Conservation (phyloP, 2,329 filamentous ascomycete species). For the Myotisia sp. region DNA sequence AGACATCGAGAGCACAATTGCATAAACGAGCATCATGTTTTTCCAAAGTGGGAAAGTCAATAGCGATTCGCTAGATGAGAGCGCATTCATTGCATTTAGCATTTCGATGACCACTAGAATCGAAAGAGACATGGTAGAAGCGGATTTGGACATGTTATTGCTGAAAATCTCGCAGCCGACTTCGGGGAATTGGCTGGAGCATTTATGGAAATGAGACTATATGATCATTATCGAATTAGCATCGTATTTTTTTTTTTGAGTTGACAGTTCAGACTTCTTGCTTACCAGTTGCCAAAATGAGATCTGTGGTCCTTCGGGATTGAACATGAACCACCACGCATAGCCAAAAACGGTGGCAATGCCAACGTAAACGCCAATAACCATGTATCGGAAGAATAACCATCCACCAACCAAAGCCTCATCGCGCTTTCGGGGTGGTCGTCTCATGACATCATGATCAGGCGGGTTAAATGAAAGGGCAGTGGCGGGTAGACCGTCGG, state of each 20-base stretch:
- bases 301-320: conserved; percentile 78
- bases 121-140: conserved; percentile 83
- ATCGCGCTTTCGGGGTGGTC: conserved; percentile 78
- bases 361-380: conserved; percentile 91
- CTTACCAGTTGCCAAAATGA: conserved; percentile 66
- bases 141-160: conserved; percentile 72
- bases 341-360: conserved; percentile 91
- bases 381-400: conserved; percentile 95
- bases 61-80: conserved; percentile 88
- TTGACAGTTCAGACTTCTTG: conserved; percentile 7
- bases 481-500: conserved; percentile 89
- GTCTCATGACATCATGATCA: conserved; percentile 96
- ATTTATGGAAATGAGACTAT: conserved; percentile 78
- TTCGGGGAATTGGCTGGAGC: conserved; percentile 68
- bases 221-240: conserved; percentile 3
- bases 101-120: conserved; percentile 95
- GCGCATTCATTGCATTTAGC: conserved; percentile 97
- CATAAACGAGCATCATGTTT: conserved; percentile 96
- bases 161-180: conserved; percentile 88
- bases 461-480: conserved; percentile 95
- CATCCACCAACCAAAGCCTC: conserved; percentile 86
- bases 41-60: conserved; percentile 91
- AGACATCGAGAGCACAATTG: conserved; percentile 81
- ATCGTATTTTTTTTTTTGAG: conserved; percentile 9
- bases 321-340: conserved; percentile 99